A percentile compares a stretch with the other conserved stretches of the same genome.
Conservation (phyloP, 2,329 filamentous ascomycete genomes). For the Plenodomus biglobosus region DNA sequence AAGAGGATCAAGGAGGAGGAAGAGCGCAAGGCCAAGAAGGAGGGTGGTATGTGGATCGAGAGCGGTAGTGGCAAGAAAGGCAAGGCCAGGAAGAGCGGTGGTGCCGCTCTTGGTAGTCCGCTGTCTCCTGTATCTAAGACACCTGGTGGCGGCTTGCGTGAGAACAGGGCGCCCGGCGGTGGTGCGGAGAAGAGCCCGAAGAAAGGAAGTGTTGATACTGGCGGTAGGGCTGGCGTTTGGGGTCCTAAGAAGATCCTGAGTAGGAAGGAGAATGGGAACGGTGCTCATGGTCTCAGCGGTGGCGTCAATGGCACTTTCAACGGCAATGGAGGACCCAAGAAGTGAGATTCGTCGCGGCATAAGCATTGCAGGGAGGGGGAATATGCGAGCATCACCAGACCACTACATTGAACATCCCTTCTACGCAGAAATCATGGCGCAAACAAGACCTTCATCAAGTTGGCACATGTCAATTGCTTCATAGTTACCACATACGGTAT, state of each 20-base stretch:
- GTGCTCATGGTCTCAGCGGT: background rate
- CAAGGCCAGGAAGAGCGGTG: slow-evolving; percentile 12
- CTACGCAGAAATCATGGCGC: too few relatives aligned
- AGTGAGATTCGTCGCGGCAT: too few relatives aligned
- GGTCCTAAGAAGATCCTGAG: slow-evolving; percentile 31
- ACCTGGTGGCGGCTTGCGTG: background rate
- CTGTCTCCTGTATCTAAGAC: background rate
- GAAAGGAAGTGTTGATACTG: slow-evolving; percentile 8
- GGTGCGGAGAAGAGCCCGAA: slow-evolving; percentile 8
- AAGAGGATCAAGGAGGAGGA: slow-evolving; percentile 18
- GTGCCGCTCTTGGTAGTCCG: background rate
- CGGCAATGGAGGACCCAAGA: too few relatives aligned
- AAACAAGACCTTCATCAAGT: too few relatives aligned
- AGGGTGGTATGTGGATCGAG: slow-evolving; percentile 28
- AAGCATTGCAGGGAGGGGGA: too few relatives aligned
- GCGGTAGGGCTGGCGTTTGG: slow-evolving; percentile 29
- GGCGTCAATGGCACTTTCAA: too few relatives aligned
- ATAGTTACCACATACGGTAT: too few relatives aligned
- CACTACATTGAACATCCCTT: too few relatives aligned
- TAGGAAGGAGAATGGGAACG: slow-evolving; percentile 17
- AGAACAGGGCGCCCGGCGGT: background rate
- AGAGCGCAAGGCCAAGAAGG: slow-evolving; percentile 15
- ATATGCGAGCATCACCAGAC: too few relatives aligned
- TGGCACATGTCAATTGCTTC: too few relatives aligned
- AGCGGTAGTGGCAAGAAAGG: slow-evolving; percentile 17